phyloP scores from a whole-genome alignment of 2,329 filamentous ascomycete genomes.

The Fusarium tupiense region DNA sequence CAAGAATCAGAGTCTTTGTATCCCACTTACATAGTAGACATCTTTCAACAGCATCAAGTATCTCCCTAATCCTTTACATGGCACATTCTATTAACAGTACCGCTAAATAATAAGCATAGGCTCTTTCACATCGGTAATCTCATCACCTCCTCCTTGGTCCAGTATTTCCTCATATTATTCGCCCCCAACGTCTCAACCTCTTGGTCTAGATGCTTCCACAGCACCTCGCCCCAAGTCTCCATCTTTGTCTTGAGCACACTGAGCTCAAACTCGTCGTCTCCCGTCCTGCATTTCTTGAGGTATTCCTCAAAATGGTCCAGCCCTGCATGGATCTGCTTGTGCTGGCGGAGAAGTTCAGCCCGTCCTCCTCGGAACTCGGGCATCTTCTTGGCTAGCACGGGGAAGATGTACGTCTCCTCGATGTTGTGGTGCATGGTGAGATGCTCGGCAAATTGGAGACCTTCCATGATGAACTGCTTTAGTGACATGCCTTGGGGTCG shows the following conservation, averaged over 20 bases:
- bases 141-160: constrained; percentile 79
- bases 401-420: constrained; percentile 85
- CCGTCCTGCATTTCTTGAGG: constrained; percentile 66
- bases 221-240: constrained; percentile 79
- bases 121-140: constrained; percentile 70
- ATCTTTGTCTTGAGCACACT: constrained; percentile 73
- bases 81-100: not conserved
- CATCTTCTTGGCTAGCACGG: constrained; percentile 79
- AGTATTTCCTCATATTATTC: constrained; percentile 85
- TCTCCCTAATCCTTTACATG: not conserved
- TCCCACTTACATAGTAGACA: not conserved
- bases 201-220: constrained; percentile 86
- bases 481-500: constrained; percentile 73
- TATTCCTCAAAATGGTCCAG: constrained; percentile 75
- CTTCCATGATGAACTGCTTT: constrained; percentile 72
- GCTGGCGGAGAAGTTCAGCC: constrained; percentile 76
- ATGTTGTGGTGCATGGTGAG: constrained; percentile 84
- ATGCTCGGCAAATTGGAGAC: constrained; percentile 74
- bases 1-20: not conserved
- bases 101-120: not conserved
- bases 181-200: constrained; percentile 82
- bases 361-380: constrained; percentile 70
- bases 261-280: constrained; percentile 69
- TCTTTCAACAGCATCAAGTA: not conserved
- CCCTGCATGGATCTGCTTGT: constrained; percentile 80